Percentiles rank a stretch among this genome's conserved stretches.
Evolutionary conservation across 2,329 filamentous ascomycete genomes (phyloP).

Genomic region (Trichoderma sp.): DNA sequence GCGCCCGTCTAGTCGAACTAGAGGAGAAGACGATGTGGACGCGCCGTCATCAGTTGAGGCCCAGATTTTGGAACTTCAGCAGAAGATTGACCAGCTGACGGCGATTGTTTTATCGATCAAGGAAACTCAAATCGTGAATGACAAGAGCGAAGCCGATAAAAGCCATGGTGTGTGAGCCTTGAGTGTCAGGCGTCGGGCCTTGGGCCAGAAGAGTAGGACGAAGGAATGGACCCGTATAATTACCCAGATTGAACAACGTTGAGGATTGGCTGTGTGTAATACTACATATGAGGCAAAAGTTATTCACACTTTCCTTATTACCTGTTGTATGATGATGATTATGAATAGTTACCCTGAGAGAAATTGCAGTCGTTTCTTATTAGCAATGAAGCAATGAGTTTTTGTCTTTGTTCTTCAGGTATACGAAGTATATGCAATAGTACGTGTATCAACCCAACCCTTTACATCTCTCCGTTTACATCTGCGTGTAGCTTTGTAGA

Average conservation of each 20-base stretch:
- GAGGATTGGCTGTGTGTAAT: background rate
- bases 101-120: conserved; percentile 51
- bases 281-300: background rate
- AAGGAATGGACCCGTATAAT: background rate
- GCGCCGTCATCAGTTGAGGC: conserved; percentile 45
- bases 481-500: conserved; percentile 1
- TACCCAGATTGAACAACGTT: background rate
- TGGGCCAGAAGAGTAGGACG: background rate
- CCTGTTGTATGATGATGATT: background rate
- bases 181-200: background rate
- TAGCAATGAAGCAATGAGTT: no score
- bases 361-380: background rate
- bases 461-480: background rate
- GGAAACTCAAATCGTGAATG: conserved; percentile 24
- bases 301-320: no score
- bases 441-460: background rate
- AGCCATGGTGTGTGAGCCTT: background rate
- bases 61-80: conserved; percentile 52
- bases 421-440: background rate
- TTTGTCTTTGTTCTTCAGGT: background rate
- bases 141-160: background rate
- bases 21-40: conserved; percentile 36
- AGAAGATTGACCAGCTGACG: conserved; percentile 58
- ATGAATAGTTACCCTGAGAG: background rate
- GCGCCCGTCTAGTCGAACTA: conserved; percentile 21